Conservation (phyloP, 2,329 filamentous ascomycete genomes). For the Diplodia seriata region DNA sequence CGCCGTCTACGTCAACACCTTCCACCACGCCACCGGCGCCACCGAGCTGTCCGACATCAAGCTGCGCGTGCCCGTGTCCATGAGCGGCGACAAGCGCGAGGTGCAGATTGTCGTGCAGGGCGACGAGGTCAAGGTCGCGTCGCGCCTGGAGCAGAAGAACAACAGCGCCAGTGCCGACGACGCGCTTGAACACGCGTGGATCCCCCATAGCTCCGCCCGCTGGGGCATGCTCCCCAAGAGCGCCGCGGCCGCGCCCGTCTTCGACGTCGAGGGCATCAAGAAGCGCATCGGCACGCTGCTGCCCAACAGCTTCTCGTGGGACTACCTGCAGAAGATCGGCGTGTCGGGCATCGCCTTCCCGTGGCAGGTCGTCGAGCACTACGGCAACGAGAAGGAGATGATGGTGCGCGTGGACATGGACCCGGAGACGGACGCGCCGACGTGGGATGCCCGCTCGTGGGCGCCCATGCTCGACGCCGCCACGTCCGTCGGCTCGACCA, state of each 20-base stretch:
- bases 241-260: slow-evolving; percentile 11
- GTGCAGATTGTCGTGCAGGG: slow-evolving; percentile 49
- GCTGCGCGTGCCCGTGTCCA: slow-evolving; percentile 48
- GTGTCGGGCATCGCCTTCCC: slow-evolving; percentile 53
- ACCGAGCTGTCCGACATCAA: slow-evolving; percentile 43
- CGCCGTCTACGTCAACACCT: slow-evolving; percentile 52
- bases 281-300: slow-evolving; percentile 41
- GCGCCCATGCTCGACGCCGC: slow-evolving; percentile 53
- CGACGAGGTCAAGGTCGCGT: slow-evolving; percentile 45
- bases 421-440: slow-evolving; percentile 36
- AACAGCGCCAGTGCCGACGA: not conserved
- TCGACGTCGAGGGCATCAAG: slow-evolving; percentile 41
- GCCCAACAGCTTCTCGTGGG: slow-evolving; percentile 46
- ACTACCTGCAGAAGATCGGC: slow-evolving; percentile 51
- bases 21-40: slow-evolving; percentile 45
- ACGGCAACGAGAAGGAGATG: slow-evolving; percentile 51
- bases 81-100: slow-evolving; percentile 44
- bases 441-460: slow-evolving; percentile 48
- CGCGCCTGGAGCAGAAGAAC: slow-evolving; percentile 39
- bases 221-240: slow-evolving; percentile 23
- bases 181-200: slow-evolving; percentile 41
- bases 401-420: slow-evolving; percentile 50
- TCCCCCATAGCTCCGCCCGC: slow-evolving; percentile 43
- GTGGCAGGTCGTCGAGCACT: slow-evolving; percentile 51
- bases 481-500: slow-evolving; percentile 52